Base-by-base conservation (phyloP, 331 rosid species). In the Spiraea crenata region DNA sequence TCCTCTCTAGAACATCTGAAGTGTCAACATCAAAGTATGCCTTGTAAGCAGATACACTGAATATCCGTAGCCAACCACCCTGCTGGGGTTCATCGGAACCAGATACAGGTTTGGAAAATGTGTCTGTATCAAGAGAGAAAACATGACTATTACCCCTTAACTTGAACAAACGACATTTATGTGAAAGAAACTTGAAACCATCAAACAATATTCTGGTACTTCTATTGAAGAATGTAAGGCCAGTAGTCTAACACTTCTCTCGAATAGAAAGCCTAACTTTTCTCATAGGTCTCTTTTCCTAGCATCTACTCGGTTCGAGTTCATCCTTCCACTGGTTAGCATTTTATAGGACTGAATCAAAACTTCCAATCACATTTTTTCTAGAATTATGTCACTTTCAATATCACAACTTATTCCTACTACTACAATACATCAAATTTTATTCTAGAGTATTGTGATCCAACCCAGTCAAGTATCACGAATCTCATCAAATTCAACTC, bases 21-120 rank as follows among this genome's bases (percentile, higher is more conserved):
- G 96, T 90, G 79, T 92, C 98, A 48, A 92, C 77, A 71, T 92
- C 98, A 79, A 90, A 90, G 89, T 85, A 92, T 6, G 84, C 86
- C 75, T 90, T 86, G 87, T 92, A 92, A 51, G 96, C 46, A 75
- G 93, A 86, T 76, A 92, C 9, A 14, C 91, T 51, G 75, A 93
- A 84, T 14, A 69, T 65, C 71, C 14, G 87, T 62, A 89, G 45
- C 99, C 96, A 93, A 57, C 98, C 96, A 70, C 92, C 59, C 78
- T 89, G 92, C 81, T 89, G 91, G 80, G 90, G 16, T 80, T 87
- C 96, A 80, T 89, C 93, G 75, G 96, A 76, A 81, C 96, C 84
- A 77, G 97, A 74, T 31, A 7, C 82, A 75, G 97, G 92, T 83
- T 91, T 93, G 65, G 97, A 90, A 79, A 93, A 93, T 71, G 97